A percentile compares a stretch with the other conserved stretches of the same genome.
phyloP scores from a whole-genome alignment of 805 yeast genomes.

The Yamadazyma sp. region DNA sequence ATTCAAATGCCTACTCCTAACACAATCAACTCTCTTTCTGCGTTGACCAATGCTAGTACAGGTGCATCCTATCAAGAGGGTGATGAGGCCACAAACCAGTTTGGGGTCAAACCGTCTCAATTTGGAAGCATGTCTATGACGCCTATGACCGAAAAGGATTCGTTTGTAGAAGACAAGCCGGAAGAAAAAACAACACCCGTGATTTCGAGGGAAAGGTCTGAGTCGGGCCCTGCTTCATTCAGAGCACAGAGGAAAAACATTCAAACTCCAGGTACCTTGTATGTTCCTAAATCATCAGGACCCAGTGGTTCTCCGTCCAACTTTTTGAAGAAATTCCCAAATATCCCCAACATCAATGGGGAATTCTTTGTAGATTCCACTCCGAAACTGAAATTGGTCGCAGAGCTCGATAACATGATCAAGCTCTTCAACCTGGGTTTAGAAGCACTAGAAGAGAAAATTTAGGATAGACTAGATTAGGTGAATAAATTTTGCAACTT shows the following conservation, averaged over 20 bases:
- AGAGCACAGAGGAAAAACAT: slow-evolving; percentile 15
- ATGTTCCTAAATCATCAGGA: slow-evolving; percentile 4
- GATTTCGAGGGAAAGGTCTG: slow-evolving; percentile 16
- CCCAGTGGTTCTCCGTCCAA: slow-evolving; percentile 5
- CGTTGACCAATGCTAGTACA: slow-evolving; percentile 32
- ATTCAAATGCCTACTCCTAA: slow-evolving; percentile 76
- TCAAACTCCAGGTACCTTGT: slow-evolving; percentile 1
- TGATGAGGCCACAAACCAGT: slow-evolving; percentile 56
- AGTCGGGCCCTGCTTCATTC: slow-evolving; percentile 11
- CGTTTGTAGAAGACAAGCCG: slow-evolving; percentile 11
- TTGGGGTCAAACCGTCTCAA: slow-evolving; percentile 59
- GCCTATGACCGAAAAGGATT: slow-evolving; percentile 65
- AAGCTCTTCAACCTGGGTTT: slow-evolving; percentile 38
- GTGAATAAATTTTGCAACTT: too few relatives aligned
- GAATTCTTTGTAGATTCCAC: slow-evolving; percentile 40
- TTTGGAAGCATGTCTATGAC: slow-evolving; percentile 71
- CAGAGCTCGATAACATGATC: slow-evolving; percentile 40
- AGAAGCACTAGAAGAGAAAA: slow-evolving; percentile 37
- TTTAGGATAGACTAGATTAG: too few relatives aligned
- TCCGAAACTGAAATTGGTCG: slow-evolving; percentile 33
- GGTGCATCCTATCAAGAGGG: slow-evolving; percentile 18
- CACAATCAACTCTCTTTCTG: slow-evolving; percentile 32
- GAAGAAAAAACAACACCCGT: slow-evolving; percentile 12
- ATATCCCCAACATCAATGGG: slow-evolving; percentile 34
- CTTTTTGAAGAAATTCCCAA: slow-evolving; percentile 29